Base-by-base conservation (phyloP, 352 stramenopile genomes). In the Stramenopiles sp. region DNA sequence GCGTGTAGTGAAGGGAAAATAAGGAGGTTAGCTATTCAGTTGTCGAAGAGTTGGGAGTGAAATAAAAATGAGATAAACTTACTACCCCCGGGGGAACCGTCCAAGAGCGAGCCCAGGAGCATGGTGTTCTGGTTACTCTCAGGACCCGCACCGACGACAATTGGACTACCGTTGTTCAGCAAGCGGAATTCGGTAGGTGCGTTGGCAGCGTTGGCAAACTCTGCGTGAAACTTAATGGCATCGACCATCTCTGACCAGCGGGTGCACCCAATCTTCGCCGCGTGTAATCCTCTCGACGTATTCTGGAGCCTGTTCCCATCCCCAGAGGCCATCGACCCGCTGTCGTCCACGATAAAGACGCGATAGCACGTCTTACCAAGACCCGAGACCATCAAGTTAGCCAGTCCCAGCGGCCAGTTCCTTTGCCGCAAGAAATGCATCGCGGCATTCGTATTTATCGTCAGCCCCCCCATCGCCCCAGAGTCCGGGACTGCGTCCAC, bases 221-320 rank as follows among this genome's bases (percentile, higher is more conserved):
- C 18, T 25, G 74, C 76, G 49, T 79, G 76, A 3, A 73, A 78
- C 1, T 1, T 1, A 1, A 78, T 2, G 1, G 74, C 3, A 1
- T 74, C 32, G 1, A 3, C 48, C n/a, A 78, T 35, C 37, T 78
- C 76, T 1, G 34, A 32, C 76, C 76, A 78, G 1, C 76, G 73
- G n/a, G 34, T 76, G 74, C 76, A 63, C n/a, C n/a, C n/a, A n/a
- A n/a, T n/a, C 25, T 63, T 63, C 12, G 25, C 43, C 12, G 25
- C 43, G 12, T 18, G 12, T 63, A 25, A 25, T 63, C 43, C 43
- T 18, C 43, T 12, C 25, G 43, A 63, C 25, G 43, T 63, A 63
- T 18, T 25, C 25, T 63, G 12, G 25, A 63, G 12, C 25, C 25
- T 63, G 25, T 63, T 63, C 12, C 43, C 43, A 63, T 63, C 43